phyloP scores from a whole-genome alignment of 2,329 filamentous ascomycete species.

The Exophiala mesophila region DNA sequence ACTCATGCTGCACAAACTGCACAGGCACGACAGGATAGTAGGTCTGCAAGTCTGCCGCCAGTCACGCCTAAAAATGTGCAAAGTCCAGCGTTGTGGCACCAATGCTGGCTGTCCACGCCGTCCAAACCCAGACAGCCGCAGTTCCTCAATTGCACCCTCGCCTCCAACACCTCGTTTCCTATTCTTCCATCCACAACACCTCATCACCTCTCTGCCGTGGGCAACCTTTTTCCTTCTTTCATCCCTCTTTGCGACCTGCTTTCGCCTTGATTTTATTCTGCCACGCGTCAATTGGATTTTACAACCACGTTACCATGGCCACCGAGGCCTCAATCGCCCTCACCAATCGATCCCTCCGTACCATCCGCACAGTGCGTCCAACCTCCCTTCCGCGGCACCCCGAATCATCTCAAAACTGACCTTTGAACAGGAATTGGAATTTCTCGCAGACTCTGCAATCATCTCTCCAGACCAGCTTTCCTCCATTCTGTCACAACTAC shows the following conservation, averaged over 20 bases:
- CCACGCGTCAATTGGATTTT: slow-evolving; percentile 15
- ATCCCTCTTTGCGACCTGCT: slow-evolving; percentile 4
- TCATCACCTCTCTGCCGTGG: slow-evolving; percentile 10
- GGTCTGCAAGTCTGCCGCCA: too few relatives aligned
- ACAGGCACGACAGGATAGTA: too few relatives aligned
- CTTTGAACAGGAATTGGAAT: slow-evolving; percentile 74
- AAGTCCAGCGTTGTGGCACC: neutral
- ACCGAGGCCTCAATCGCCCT: slow-evolving; percentile 44
- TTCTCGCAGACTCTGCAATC: slow-evolving; percentile 74
- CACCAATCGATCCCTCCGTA: slow-evolving; percentile 79
- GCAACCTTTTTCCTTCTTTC: slow-evolving; percentile 18
- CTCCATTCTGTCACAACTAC: slow-evolving; percentile 68
- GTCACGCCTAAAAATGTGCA: too few relatives aligned
- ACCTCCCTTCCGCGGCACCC: slow-evolving; percentile 4
- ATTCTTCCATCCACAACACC: slow-evolving; percentile 11
- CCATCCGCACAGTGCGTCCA: slow-evolving; percentile 71
- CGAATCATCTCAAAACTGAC: slow-evolving; percentile 10
- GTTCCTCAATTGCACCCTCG: slow-evolving; percentile 6
- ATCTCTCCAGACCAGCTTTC: slow-evolving; percentile 73
- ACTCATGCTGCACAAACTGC: too few relatives aligned
- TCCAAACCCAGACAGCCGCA: neutral
- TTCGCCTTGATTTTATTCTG: neutral
- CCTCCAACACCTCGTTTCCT: neutral
- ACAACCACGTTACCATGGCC: slow-evolving; percentile 23
- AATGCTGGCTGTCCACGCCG: neutral